Evolutionary conservation across 2,329 filamentous ascomycete species (phyloP).

Genomic region (Colletotrichum neosansevieriae): DNA sequence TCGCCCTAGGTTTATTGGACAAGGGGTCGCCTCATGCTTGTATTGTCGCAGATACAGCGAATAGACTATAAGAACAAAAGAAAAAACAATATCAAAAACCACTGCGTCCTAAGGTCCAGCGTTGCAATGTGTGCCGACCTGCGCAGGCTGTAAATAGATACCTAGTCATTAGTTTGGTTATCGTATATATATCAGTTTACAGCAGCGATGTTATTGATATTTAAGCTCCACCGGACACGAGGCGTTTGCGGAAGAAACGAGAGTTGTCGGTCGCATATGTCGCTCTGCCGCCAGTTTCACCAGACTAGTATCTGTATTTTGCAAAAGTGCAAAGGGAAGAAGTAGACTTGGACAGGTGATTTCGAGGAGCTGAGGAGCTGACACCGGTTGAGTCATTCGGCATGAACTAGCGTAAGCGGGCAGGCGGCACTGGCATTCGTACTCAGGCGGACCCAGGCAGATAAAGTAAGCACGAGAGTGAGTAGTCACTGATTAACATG

Average conservation of each 20-base stretch:
- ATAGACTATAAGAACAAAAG: conserved; percentile 31
- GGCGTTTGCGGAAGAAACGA: too few relatives aligned
- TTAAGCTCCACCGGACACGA: background rate
- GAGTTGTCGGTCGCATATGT: too few relatives aligned
- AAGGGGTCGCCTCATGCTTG: conserved; percentile 29
- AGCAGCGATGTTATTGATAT: background rate
- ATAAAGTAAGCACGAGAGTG: too few relatives aligned
- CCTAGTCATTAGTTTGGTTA: conserved; percentile 25
- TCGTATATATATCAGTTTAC: conserved; percentile 34
- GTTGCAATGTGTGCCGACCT: conserved; percentile 23
- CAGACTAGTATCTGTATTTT: too few relatives aligned
- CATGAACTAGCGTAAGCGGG: background rate
- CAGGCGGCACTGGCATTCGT: background rate
- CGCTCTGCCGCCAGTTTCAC: too few relatives aligned
- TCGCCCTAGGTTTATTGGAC: conserved; percentile 1
- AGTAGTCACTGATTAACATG: too few relatives aligned
- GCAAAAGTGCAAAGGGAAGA: background rate
- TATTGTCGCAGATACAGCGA: conserved; percentile 33
- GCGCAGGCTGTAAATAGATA: conserved; percentile 39
- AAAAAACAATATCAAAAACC: conserved; percentile 17
- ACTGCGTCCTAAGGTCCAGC: conserved; percentile 35
- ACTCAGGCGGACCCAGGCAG: background rate
- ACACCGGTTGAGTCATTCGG: background rate
- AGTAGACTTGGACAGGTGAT: too few relatives aligned
- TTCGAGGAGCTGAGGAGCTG: background rate